These are phyloP conservation scores for Gaeumannomyces sp. DNA, from an alignment of 2,329 filamentous ascomycete genomes.

Conservation along the genomic window DNA sequence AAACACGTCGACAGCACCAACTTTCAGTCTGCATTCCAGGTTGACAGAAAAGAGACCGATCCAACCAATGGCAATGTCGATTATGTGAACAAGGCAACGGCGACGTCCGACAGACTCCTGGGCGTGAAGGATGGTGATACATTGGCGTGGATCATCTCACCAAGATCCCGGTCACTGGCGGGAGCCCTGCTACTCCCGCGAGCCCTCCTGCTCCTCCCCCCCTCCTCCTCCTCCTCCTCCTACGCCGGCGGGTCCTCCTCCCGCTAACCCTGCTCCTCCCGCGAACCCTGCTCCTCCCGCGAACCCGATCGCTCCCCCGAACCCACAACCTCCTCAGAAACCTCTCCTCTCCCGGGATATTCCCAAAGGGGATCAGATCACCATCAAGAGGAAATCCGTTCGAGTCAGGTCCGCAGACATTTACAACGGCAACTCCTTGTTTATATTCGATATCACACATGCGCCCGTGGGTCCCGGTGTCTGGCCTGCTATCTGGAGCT, in stretches of 20 bases:
- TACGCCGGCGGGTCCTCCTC: too few relatives aligned
- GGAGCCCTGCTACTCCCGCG: too few relatives aligned
- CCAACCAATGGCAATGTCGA: constrained; percentile 71
- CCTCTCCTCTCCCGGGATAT: too few relatives aligned
- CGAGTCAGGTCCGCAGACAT: constrained; percentile 59
- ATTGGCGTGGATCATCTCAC: constrained; percentile 64
- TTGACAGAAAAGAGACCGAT: constrained; percentile 47
- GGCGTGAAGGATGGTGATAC: constrained; percentile 50
- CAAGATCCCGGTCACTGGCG: constrained; percentile 30
- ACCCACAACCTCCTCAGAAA: too few relatives aligned
- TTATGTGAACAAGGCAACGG: constrained; percentile 56
- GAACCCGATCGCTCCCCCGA: too few relatives aligned
- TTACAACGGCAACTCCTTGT: constrained; percentile 60
- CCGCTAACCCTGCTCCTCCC: too few relatives aligned
- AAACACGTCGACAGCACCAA: constrained; percentile 45
- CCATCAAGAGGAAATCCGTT: constrained; percentile 48
- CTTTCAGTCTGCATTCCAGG: constrained; percentile 51
- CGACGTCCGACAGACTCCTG: constrained; percentile 52
- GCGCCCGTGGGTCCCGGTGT: constrained; percentile 72
- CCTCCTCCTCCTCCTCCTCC: too few relatives aligned
- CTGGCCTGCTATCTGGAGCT: constrained; percentile 69
- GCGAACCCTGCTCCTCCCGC: too few relatives aligned
- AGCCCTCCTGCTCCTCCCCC: too few relatives aligned
- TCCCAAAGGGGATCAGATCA: too few relatives aligned
- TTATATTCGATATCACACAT: constrained; percentile 67